Conservation (phyloP, 2,329 filamentous ascomycete species). For the Diaporthe sp. region DNA sequence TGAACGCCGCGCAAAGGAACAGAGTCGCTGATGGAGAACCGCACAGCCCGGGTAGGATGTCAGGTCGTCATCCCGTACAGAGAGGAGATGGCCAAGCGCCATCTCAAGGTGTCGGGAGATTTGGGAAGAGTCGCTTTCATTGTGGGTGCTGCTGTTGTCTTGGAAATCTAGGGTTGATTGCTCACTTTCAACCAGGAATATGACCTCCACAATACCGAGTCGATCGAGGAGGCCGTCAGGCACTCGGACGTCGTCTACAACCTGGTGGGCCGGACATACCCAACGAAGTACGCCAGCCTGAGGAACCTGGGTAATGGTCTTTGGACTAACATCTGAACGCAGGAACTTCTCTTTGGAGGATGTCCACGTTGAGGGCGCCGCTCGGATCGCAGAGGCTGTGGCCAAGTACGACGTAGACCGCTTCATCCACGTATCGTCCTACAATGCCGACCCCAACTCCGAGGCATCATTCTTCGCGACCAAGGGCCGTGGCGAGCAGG, state of each 20-base stretch:
- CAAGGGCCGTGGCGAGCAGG: slow-evolving; percentile 87
- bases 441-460: slow-evolving; percentile 87
- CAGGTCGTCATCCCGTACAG: slow-evolving; percentile 94
- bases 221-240: slow-evolving; percentile 95
- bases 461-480: slow-evolving; percentile 90
- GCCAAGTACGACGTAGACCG: slow-evolving; percentile 99
- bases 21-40: slow-evolving; percentile 44
- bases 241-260: slow-evolving; percentile 99
- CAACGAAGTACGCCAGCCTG: slow-evolving; percentile 80
- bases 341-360: slow-evolving; percentile 95
- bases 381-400: slow-evolving; percentile 92
- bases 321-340: slow-evolving; percentile 16
- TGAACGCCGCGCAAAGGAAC: neutral
- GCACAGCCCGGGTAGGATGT: slow-evolving; percentile 87
- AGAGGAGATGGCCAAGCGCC: slow-evolving; percentile 97
- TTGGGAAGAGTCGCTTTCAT: slow-evolving; percentile 90
- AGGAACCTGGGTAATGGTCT: neutral
- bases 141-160: slow-evolving; percentile 60
- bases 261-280: slow-evolving; percentile 92
- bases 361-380: slow-evolving; percentile 91
- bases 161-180: slow-evolving; percentile 36
- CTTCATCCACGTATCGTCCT: slow-evolving; percentile 96
- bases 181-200: slow-evolving; percentile 75
- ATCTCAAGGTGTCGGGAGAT: slow-evolving; percentile 96
- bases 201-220: slow-evolving; percentile 92